Percentiles rank a stretch among this genome's conserved stretches.
Conservation (phyloP, 352 stramenopile genomes). For the Globisporangium polare region DNA sequence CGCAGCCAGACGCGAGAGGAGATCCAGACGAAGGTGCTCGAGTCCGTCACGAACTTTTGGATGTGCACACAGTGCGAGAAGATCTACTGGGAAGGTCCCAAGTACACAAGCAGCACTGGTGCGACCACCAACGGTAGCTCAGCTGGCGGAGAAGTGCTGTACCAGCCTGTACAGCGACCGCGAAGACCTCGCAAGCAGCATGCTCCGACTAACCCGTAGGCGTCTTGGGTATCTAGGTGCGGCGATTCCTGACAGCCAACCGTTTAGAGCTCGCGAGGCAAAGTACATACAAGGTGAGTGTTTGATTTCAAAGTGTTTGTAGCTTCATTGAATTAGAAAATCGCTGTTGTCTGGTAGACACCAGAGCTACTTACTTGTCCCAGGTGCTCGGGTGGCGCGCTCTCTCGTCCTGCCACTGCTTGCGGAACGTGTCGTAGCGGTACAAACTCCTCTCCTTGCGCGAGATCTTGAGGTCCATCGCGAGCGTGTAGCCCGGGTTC, state of each 20-base stretch:
- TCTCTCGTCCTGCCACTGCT: constrained; percentile 66
- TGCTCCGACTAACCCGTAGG: neutral
- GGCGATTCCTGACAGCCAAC: neutral
- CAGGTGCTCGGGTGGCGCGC: constrained; percentile 55
- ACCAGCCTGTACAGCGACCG: constrained; percentile 3
- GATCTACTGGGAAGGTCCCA: constrained; percentile 77
- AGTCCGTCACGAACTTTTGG: constrained; percentile 36
- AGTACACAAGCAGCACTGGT: constrained; percentile 35
- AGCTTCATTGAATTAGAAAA: neutral
- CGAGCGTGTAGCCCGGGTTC: constrained; percentile 26
- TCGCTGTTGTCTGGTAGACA: neutral
- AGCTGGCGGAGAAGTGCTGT: constrained; percentile 3
- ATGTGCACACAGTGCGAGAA: constrained; percentile 60
- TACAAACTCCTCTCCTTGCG: constrained; percentile 59
- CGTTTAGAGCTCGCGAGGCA: neutral
- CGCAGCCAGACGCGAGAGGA: constrained; percentile 24
- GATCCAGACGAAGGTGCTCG: constrained; percentile 26
- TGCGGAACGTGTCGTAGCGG: constrained; percentile 74
- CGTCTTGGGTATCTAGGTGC: neutral
- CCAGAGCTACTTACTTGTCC: constrained; percentile 16
- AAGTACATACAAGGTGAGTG: neutral
- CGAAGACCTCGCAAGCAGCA: constrained; percentile 2
- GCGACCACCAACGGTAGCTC: neutral
- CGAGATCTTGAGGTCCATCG: constrained; percentile 61
- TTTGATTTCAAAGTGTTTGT: neutral